Percentiles rank a stretch among this genome's conserved stretches.
phyloP scores from a whole-genome alignment of 192 early-diverging fungal species.

The Coemansia sp. region DNA sequence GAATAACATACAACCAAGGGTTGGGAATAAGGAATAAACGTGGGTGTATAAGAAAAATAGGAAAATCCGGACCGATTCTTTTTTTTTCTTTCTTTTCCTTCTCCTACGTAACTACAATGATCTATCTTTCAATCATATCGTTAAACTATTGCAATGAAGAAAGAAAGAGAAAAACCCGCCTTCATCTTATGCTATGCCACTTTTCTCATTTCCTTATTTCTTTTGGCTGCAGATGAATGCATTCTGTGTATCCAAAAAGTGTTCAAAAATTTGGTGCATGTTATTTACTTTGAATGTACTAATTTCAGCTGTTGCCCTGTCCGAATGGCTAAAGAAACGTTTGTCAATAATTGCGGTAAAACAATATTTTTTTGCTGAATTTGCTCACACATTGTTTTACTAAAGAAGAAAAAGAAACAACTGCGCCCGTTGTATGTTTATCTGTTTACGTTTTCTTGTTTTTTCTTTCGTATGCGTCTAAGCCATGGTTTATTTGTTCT shows the following conservation, averaged over 20 bases:
- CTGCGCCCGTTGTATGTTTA: not conserved
- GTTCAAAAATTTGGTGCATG: not conserved
- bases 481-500: not conserved
- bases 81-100: not conserved
- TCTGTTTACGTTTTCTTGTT: no score
- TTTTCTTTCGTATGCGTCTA: not conserved
- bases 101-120: slow-evolving; percentile 1
- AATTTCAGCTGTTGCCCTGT: not conserved
- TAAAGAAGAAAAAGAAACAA: no score
- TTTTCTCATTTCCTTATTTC: not conserved
- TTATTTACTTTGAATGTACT: not conserved
- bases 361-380: not conserved
- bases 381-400: not conserved
- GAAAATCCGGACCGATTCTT: not conserved
- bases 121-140: not conserved
- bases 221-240: not conserved
- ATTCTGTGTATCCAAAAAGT: not conserved
- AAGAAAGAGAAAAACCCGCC: not conserved
- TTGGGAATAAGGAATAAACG: not conserved
- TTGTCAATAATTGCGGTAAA: slow-evolving; percentile 10
- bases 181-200: not conserved
- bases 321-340: not conserved
- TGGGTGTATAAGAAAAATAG: no score
- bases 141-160: not conserved
- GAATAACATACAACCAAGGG: not conserved